Evolutionary conservation across 805 yeast species (phyloP), one percentile per base, ranked within the genome.

Genomic region (Pichia insulana): DNA sequence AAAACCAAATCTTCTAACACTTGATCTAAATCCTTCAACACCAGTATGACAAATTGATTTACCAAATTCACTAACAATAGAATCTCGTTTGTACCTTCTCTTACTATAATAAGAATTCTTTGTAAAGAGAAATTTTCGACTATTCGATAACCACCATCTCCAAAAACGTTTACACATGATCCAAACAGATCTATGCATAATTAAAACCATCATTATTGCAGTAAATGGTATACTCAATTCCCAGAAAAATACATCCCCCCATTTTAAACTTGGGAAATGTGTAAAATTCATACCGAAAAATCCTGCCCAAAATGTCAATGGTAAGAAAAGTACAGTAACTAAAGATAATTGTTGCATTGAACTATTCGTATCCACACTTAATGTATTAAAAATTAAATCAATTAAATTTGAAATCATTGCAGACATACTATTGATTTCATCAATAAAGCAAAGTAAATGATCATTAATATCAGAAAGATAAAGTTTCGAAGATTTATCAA

Each of bases 231-330:
- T 43, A 1, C 76, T 70, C 8, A 73, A 54, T 12, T 60, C 55
- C 79, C 79, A 73, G 52, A 71, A 73, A 49, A 66, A 71, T 5
- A 55, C 50, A 3, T 69, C 72, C 30, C 61, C 58, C 30, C 60
- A 44, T 13, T 63, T 50, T 33, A 74, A 53, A 38, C 67, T 65
- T 3, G 62, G 63, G 47, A 74, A 74, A 7, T 52, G 44, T 22
- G 58, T 54, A 51, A 74, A 74, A 50, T 74, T 74, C 78, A 74
- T 74, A 15, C 79, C 79, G 44, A 72, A 77, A 52, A 74, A 77
- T 11, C 82, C 81, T 1, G 81, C 74, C 68, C 78, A 65, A 51
- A 77, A 77, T 5, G 77, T 68, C 41, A 77, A 53, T 5, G 83
- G 83, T 31, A 77, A 61, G 50, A 77, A 76, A 12, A 77, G 67